Evolutionary conservation across 352 stramenopile species (phyloP), one percentile per base, ranked within the genome.

Genomic region (Plasmopara muralis): DNA sequence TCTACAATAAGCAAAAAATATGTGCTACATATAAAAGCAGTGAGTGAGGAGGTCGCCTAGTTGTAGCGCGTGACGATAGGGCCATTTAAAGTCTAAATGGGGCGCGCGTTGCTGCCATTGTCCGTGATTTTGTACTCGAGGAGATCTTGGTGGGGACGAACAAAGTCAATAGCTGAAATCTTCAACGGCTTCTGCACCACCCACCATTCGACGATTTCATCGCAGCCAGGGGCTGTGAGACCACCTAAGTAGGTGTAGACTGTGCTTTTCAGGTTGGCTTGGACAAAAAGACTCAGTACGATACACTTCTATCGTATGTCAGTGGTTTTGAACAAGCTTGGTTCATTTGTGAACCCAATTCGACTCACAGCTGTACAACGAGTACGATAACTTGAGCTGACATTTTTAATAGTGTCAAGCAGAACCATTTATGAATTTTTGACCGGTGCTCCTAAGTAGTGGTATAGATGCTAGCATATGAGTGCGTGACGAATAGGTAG

Each of bases 201-300:
- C 72, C 74, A 88, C 77, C 77, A 88, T 47, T 84, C 64, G 2
- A 72, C 77, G 29, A 50, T 73, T 50, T 86, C 77, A 20, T 60
- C 52, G 28, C 77, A 88, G 10, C 38, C 53, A 0, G 77, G 77
- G 3, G 72, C 83, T 13, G 74, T 88, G 12, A 85, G 64, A 16
- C 77, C 85, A 13, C 77, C 77, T 0, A 68, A 49, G 68, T 88
- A 88, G 62, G 86, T 88, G 60, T 66, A 84, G 14, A 72, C 43
- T 14, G 9, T 6, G 6, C 37, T 13, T 18, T 1, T 16, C n/a
- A 18, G 9, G 7, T 2, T 15, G 9, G 37, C 37, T n/a, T 6
- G 9, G 2, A 8, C 2, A 18, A 41, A 18, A 8, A 41, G n/a
- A 4, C 13, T 41, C 12, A 14, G 13, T 41, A 41, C n/a, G 37